phyloP scores from a whole-genome alignment of 306 rosid species.

The Cicer yamashitae region DNA sequence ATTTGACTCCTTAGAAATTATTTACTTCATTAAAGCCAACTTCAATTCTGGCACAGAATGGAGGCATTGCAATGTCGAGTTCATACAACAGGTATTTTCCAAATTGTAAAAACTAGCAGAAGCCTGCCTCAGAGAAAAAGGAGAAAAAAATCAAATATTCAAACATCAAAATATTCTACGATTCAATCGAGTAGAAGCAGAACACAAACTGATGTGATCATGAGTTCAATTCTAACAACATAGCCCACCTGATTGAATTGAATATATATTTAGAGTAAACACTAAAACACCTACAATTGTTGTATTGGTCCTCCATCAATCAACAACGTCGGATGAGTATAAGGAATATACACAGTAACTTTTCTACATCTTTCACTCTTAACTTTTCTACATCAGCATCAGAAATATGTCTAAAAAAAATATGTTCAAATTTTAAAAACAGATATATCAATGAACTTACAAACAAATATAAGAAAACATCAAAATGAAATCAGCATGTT shows the following conservation, averaged over 20 bases:
- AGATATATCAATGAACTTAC: not conserved
- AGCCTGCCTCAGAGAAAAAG: constrained; percentile 56
- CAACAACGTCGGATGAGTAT: not conserved
- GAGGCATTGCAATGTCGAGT: constrained; percentile 95
- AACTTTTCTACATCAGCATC: constrained; percentile 83
- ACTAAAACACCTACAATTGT: not conserved
- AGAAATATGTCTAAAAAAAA: constrained; percentile 36
- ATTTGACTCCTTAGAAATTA: constrained; percentile 30
- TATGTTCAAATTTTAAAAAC: not conserved
- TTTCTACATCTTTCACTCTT: constrained; percentile 92
- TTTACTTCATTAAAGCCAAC: constrained; percentile 86
- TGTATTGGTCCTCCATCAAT: constrained; percentile 1
- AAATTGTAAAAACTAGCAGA: constrained; percentile 89
- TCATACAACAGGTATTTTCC: constrained; percentile 98
- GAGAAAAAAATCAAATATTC: constrained; percentile 29
- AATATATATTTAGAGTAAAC: constrained; percentile 8
- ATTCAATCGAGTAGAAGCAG: constrained; percentile 9
- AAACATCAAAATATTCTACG: constrained; percentile 1
- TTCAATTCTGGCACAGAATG: constrained; percentile 99
- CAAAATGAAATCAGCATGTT: too few species aligned
- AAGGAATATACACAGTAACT: not conserved
- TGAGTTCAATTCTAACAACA: constrained; percentile 11
- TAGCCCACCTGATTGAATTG: not conserved
- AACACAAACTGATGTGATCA: constrained; percentile 29
- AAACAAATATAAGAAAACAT: too few species aligned